Conservation (phyloP, 2,329 filamentous ascomycete species). For the Dothistroma septosporum region DNA sequence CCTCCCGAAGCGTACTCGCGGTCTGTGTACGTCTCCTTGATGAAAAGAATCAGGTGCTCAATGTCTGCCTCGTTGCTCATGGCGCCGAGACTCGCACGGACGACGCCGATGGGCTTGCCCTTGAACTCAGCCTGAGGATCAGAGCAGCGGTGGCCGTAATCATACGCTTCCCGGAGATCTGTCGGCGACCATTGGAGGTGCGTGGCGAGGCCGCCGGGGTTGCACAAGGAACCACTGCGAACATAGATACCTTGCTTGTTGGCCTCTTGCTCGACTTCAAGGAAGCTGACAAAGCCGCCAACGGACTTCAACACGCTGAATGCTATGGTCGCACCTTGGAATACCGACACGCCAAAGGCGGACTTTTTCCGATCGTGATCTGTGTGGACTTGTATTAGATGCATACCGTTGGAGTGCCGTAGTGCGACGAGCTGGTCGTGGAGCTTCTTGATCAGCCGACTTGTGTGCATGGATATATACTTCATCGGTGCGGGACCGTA, state of each 20-base stretch:
- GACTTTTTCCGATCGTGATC: slow-evolving; percentile 21
- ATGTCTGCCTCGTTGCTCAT: slow-evolving; percentile 79
- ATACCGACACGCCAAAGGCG: slow-evolving; percentile 42
- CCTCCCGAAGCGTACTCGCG: slow-evolving; percentile 8
- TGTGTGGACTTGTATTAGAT: slow-evolving; percentile 64
- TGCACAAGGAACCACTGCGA: slow-evolving; percentile 82
- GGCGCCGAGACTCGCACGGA: slow-evolving; percentile 78
- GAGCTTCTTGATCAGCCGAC: slow-evolving; percentile 58
- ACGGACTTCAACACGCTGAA: slow-evolving; percentile 71
- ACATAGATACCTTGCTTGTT: slow-evolving; percentile 72
- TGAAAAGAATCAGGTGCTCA: slow-evolving; percentile 55
- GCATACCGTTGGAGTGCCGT: slow-evolving; percentile 62
- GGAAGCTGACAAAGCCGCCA: slow-evolving; percentile 70
- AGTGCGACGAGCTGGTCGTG: slow-evolving; percentile 56
- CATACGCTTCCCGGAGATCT: slow-evolving; percentile 79
- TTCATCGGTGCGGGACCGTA: slow-evolving; percentile 63
- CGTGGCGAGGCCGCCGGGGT: slow-evolving; percentile 76
- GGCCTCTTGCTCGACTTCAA: slow-evolving; percentile 81
- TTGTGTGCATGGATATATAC: slow-evolving; percentile 65
- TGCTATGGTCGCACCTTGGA: slow-evolving; percentile 69
- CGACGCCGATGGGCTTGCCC: slow-evolving; percentile 82
- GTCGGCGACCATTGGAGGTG: slow-evolving; percentile 66
- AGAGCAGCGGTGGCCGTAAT: slow-evolving; percentile 76
- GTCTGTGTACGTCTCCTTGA: slow-evolving; percentile 25
- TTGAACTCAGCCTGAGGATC: slow-evolving; percentile 72